Evolutionary conservation across 495 filamentous ascomycete genomes (phyloP).

Genomic region (Talaromyces proteolyticus): DNA sequence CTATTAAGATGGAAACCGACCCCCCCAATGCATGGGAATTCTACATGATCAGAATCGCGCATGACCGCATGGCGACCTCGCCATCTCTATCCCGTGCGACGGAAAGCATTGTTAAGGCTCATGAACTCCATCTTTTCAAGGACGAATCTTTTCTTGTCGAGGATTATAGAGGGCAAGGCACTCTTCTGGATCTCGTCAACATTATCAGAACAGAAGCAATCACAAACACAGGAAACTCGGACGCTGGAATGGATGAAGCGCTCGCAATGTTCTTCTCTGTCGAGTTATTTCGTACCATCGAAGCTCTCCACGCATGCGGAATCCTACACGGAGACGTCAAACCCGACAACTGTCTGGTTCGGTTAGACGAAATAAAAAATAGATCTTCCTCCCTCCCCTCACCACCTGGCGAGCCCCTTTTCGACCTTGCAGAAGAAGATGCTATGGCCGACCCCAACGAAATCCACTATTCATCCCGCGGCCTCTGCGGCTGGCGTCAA

Average conservation of each 20-base stretch:
- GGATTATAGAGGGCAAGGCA: slow-evolving; percentile 84
- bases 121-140: slow-evolving; percentile 82
- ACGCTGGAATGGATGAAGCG: slow-evolving; percentile 74
- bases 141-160: slow-evolving; percentile 85
- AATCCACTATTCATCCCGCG: slow-evolving; percentile 60
- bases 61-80: slow-evolving; percentile 58
- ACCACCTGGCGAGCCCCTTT: slow-evolving; percentile 17
- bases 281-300: slow-evolving; percentile 85
- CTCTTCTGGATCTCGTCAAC: slow-evolving; percentile 89
- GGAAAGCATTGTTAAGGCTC: slow-evolving; percentile 70
- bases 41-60: slow-evolving; percentile 82
- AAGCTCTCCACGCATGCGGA: slow-evolving; percentile 72
- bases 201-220: slow-evolving; percentile 62
- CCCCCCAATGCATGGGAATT: slow-evolving; percentile 93
- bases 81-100: slow-evolving; percentile 46
- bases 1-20: slow-evolving; percentile 82
- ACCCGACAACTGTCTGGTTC: slow-evolving; percentile 88
- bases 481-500: slow-evolving; percentile 67
- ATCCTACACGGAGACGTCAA: slow-evolving; percentile 94
- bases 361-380: slow-evolving; percentile 50
- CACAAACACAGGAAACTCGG: slow-evolving; percentile 32
- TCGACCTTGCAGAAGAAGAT: slow-evolving; percentile 34
- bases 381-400: slow-evolving; percentile 12
- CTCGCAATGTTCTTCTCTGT: slow-evolving; percentile 93
- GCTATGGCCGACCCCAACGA: slow-evolving; percentile 36